Conservation (phyloP, 192 early-diverging fungal species). For the Dispira simplex region DNA sequence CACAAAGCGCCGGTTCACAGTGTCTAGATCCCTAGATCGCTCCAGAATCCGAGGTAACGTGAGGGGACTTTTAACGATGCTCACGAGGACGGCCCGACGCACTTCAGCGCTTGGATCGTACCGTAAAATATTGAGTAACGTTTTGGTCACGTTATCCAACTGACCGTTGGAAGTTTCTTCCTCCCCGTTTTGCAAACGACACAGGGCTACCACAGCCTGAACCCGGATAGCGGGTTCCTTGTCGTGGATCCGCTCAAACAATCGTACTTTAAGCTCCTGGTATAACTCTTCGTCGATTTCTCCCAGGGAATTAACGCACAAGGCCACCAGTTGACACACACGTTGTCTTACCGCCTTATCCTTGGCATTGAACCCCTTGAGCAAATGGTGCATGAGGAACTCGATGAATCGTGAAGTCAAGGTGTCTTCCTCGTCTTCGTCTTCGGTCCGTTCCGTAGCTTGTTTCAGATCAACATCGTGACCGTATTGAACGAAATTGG, state of each 20-base stretch:
- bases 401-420: conserved; percentile 56
- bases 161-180: conserved; percentile 27
- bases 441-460: conserved; percentile 4
- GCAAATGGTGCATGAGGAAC: conserved; percentile 45
- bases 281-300: conserved; percentile 74
- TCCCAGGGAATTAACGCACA: conserved; percentile 51
- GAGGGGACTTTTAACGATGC: conserved; percentile 41
- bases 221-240: conserved; percentile 65
- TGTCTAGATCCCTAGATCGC: conserved; percentile 60
- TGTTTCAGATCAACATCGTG: conserved; percentile 35
- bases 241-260: conserved; percentile 59
- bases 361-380: conserved; percentile 65
- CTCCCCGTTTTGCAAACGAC: conserved; percentile 53
- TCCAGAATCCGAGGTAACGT: conserved; percentile 58
- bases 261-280: conserved; percentile 40
- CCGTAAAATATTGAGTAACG: conserved; percentile 45
- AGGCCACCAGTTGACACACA: conserved; percentile 59
- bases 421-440: conserved; percentile 26
- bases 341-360: conserved; percentile 61
- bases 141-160: conserved; percentile 35
- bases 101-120: conserved; percentile 71
- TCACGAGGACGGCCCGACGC: conserved; percentile 61
- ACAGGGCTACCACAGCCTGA: conserved; percentile 61
- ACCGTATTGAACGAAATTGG: conserved; percentile 53
- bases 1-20: conserved; percentile 53